Percentiles rank a stretch among this genome's conserved stretches.
phyloP scores from a whole-genome alignment of 2,329 filamentous ascomycete species.

The Teratosphaeria destructans region DNA sequence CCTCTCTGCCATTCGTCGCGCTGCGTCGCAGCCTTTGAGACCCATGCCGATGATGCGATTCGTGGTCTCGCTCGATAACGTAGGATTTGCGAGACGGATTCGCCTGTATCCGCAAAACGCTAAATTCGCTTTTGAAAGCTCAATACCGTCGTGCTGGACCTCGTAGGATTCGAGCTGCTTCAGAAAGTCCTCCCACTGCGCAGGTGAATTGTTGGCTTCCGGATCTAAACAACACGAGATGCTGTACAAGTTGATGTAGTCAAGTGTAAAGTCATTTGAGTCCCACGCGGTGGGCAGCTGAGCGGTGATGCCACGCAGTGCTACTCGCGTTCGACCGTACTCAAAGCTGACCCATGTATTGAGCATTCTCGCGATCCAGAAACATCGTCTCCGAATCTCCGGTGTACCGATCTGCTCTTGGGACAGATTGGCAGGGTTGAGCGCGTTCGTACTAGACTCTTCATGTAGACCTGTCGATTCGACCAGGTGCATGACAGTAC shows the following conservation, averaged over 20 bases:
- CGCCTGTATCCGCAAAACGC: constrained; percentile 47
- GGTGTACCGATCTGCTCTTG: constrained; percentile 14
- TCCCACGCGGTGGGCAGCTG: constrained; percentile 30
- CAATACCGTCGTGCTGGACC: constrained; percentile 21
- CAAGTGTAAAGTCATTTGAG: constrained; percentile 33
- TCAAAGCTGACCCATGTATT: constrained; percentile 53
- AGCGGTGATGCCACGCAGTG: constrained; percentile 37
- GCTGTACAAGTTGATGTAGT: constrained; percentile 44
- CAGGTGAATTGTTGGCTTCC: constrained; percentile 23
- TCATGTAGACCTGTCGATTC: constrained; percentile 43
- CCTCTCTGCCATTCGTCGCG: constrained; percentile 35
- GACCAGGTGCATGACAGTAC: constrained; percentile 47
- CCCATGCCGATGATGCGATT: constrained; percentile 40
- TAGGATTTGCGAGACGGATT: constrained; percentile 40
- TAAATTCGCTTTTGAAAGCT: constrained; percentile 42
- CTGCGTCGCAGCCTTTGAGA: constrained; percentile 37
- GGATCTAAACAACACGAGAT: constrained; percentile 46
- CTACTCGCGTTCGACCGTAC: constrained; percentile 44
- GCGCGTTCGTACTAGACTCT: constrained; percentile 24
- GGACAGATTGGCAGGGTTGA: constrained; percentile 12
- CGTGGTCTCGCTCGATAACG: constrained; percentile 33
- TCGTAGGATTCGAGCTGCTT: constrained; percentile 21
- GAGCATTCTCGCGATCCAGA: constrained; percentile 44
- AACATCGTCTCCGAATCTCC: constrained; percentile 25
- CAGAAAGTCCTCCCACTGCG: constrained; percentile 25